Evolutionary conservation across 2,329 filamentous ascomycete species (phyloP).

Genomic region (Pyrenochaeta sp.): DNA sequence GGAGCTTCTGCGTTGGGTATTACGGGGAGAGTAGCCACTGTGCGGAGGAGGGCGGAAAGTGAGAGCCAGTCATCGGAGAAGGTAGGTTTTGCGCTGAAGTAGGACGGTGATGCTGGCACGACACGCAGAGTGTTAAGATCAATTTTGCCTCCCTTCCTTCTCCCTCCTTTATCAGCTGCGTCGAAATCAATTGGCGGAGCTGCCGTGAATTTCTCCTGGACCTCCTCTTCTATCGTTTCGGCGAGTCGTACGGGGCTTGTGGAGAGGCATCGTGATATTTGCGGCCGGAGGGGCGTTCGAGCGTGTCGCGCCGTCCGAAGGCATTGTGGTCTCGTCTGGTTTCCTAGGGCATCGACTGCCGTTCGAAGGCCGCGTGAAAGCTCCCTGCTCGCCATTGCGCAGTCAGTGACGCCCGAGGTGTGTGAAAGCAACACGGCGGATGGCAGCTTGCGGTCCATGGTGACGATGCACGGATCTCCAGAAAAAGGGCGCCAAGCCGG

Average conservation of each 20-base stretch:
- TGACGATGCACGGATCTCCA: slow-evolving; percentile 13
- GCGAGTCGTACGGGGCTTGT: slow-evolving; percentile 36
- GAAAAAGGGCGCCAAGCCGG: slow-evolving; percentile 23
- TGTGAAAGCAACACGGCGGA: slow-evolving; percentile 8
- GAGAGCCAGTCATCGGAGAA: slow-evolving; percentile 86
- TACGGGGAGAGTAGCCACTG: slow-evolving; percentile 76
- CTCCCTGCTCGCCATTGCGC: slow-evolving; percentile 42
- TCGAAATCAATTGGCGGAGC: slow-evolving; percentile 56
- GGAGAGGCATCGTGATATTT: slow-evolving; percentile 41
- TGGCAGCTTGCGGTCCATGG: slow-evolving; percentile 14
- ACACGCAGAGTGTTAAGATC: slow-evolving; percentile 65
- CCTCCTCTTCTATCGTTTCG: slow-evolving; percentile 28
- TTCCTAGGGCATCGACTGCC: slow-evolving; percentile 34
- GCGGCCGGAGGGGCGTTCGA: slow-evolving; percentile 23
- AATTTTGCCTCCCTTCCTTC: slow-evolving; percentile 15
- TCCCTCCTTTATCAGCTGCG: slow-evolving; percentile 9
- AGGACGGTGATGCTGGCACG: slow-evolving; percentile 86
- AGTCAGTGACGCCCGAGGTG: slow-evolving; percentile 10
- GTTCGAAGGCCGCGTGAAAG: slow-evolving; percentile 37
- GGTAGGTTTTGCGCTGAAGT: slow-evolving; percentile 84
- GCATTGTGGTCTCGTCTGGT: slow-evolving; percentile 29
- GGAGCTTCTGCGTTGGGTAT: slow-evolving; percentile 71
- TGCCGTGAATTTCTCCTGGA: slow-evolving; percentile 46
- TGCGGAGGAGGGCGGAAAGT: slow-evolving; percentile 74
- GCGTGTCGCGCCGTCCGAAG: slow-evolving; percentile 25